Evolutionary conservation across 2,329 filamentous ascomycete species (phyloP), one percentile per base, ranked within the genome.

Genomic region (Talaromyces atroroseus): DNA sequence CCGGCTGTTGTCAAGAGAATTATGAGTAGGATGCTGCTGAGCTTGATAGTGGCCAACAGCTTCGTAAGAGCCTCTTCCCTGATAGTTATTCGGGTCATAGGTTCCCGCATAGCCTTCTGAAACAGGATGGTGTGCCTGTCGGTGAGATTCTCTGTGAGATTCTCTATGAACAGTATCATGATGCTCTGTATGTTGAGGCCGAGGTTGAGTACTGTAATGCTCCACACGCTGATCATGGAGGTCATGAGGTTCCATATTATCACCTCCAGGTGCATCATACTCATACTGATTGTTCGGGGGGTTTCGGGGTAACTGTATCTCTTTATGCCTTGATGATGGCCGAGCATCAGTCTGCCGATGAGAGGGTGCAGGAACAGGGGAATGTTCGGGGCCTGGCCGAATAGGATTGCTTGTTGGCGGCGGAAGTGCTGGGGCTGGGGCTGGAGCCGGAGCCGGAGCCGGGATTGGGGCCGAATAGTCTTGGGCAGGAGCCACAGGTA

Each of bases 401-500:
- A 52, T 40, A 26, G 52, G 26, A 58, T 57, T 45, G 16, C 60
- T 57, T 40, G 56, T 57, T 40, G 52, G 58, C 18, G 44, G 21
- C 16, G 34, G 16, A 49, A 52, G 56, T 61, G 52, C 65, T 54
- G 51, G 61, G 16, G 32, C 32, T 16, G 32, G 32, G 8, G 26
- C 26, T 8, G 26, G 26, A n/a, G n/a, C n/a, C n/a, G n/a, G n/a
- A n/a, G n/a, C n/a, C n/a, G n/a, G n/a, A n/a, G 52, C 65, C 55
- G 51, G 61, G 16, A 12, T 12, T 16, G 32, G 32, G 16, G 32
- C 32, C 14, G 32, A 36, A 66, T 58, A 50, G 57, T 52, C 57
- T 68, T 53, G 59, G 64, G 62, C 49, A 62, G 67, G 47, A 59
- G 73, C 57, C 34, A 79, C 75, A 46, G 77, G 68, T 62, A 82